A percentile compares a stretch with the other conserved stretches of the same genome.
Conservation (phyloP, 805 yeast species). For the Torulaspora franciscae region DNA sequence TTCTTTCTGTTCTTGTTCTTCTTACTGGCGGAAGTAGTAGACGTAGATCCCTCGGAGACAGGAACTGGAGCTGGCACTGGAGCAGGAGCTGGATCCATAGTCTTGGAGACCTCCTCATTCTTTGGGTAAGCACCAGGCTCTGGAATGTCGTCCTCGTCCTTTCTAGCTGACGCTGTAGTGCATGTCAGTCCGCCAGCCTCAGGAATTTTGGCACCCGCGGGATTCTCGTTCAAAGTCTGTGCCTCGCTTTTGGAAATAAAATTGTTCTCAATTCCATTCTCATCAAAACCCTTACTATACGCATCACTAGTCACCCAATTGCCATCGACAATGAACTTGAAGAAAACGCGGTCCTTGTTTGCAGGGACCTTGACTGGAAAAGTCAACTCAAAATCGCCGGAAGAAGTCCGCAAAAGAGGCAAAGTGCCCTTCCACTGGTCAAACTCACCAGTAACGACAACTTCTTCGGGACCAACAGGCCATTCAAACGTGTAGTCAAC, state of each 20-base stretch:
- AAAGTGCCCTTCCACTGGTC: slow-evolving; percentile 62
- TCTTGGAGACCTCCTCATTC: neutral
- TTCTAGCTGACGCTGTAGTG: slow-evolving; percentile 1
- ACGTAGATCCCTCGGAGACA: too few relatives aligned
- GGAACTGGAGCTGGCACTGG: neutral
- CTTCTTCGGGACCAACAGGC: slow-evolving; percentile 52
- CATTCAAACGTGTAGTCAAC: slow-evolving; percentile 33
- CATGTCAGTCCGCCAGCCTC: slow-evolving; percentile 45
- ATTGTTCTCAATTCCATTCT: slow-evolving; percentile 41
- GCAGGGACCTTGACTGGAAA: slow-evolving; percentile 47
- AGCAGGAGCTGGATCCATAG: neutral
- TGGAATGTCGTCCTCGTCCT: slow-evolving; percentile 3
- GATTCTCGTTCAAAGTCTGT: slow-evolving; percentile 7
- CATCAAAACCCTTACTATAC: slow-evolving; percentile 41
- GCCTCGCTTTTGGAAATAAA: slow-evolving; percentile 23
- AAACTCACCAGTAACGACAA: slow-evolving; percentile 65
- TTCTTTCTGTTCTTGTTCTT: neutral
- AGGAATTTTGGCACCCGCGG: slow-evolving; percentile 33
- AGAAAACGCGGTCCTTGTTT: slow-evolving; percentile 37
- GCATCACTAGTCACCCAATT: slow-evolving; percentile 48
- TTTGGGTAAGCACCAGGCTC: slow-evolving; percentile 4
- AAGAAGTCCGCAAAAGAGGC: slow-evolving; percentile 54
- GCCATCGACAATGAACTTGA: slow-evolving; percentile 66
- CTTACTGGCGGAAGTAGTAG: neutral
- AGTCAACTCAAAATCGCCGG: slow-evolving; percentile 56